Evolutionary conservation across 805 yeast genomes (phyloP), one percentile per base, ranked within the genome.

Genomic region (Vanderwaltozyma polyspora): DNA sequence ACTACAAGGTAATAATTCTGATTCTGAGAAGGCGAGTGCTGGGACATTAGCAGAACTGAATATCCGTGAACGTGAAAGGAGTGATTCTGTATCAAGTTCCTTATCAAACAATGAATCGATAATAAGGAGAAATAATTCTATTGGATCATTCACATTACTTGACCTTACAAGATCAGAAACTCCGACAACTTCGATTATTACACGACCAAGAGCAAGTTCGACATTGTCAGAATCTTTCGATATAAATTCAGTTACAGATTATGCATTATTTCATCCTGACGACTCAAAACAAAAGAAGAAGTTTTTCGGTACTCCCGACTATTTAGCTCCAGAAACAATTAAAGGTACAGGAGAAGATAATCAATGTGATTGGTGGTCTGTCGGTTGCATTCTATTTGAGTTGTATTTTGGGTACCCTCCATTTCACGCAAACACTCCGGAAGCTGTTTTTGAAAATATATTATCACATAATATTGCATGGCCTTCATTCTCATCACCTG

Each of bases 301-400:
- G 41, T 87, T 89, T 48, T 94, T 86, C 22, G 99, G 99, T 0
- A 91, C 99, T 0, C 99, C 99, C 0, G 98, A 91, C 55, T 91
- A 91, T 57, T 68, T 93, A 26, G 94, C 99, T 0, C 99, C 99
- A 0, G 99, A 91, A 53, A 87, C 95, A 0, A 85, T 91, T 41
- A 65, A 70, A 28, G 97, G 96, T 26, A 66, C 69, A 1, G 79
- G 82, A 0, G 95, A 89, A 53, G 82, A 77, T 40, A 86, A 76
- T 42, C 72, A 77, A 19, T 42, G 59, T 41, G 63, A 59, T 44
- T 76, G 98, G 98, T 91, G 99, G 99, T 84, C 97, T 2, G 72
- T 89, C 23, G 99, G 99, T 0, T 89, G 97, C 57, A 85, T 91
- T 10, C 59, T 89, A 37, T 91, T 89, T 63, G 99, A 91, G 59